phyloP scores from a whole-genome alignment of 805 yeast species.

The Saccharomycopsis babjevae region DNA sequence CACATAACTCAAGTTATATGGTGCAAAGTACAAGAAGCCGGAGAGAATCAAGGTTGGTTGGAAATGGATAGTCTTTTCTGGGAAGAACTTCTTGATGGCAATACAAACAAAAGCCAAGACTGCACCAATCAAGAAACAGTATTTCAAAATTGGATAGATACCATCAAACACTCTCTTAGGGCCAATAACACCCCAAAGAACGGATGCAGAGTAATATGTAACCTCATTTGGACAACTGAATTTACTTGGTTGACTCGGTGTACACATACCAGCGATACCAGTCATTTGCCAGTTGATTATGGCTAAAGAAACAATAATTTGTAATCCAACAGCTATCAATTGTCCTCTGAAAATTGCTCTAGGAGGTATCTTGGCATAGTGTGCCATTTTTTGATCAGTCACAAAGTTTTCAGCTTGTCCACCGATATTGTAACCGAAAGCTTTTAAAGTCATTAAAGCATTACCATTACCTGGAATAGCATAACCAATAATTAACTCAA shows the following conservation, averaged over 20 bases:
- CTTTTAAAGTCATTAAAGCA: conserved; percentile 43
- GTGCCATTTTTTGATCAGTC: conserved; percentile 46
- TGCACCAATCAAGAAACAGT: conserved; percentile 53
- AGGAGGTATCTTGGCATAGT: conserved; percentile 51
- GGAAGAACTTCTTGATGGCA: conserved; percentile 22
- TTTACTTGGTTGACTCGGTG: conserved; percentile 27
- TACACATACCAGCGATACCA: conserved; percentile 28
- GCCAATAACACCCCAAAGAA: conserved; percentile 48
- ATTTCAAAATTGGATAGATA: conserved; percentile 50
- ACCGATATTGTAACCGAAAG: conserved; percentile 48
- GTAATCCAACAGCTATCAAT: conserved; percentile 26
- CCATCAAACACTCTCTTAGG: conserved; percentile 46
- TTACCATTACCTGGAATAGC: conserved; percentile 46
- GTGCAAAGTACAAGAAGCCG: conserved; percentile 41
- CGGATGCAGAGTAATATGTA: conserved; percentile 40
- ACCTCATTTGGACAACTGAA: conserved; percentile 32
- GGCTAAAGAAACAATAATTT: conserved; percentile 25
- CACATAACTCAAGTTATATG: conserved; percentile 37
- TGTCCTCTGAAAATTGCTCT: conserved; percentile 44
- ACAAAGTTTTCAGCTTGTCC: conserved; percentile 55
- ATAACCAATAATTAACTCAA: conserved; percentile 47
- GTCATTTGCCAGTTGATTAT: conserved; percentile 29
- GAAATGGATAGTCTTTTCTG: conserved; percentile 27
- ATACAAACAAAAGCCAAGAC: conserved; percentile 27
- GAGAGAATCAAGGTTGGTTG: conserved; percentile 43